Conservation (phyloP, 2,329 filamentous ascomycete species). For the Triangularia verruculosa region DNA sequence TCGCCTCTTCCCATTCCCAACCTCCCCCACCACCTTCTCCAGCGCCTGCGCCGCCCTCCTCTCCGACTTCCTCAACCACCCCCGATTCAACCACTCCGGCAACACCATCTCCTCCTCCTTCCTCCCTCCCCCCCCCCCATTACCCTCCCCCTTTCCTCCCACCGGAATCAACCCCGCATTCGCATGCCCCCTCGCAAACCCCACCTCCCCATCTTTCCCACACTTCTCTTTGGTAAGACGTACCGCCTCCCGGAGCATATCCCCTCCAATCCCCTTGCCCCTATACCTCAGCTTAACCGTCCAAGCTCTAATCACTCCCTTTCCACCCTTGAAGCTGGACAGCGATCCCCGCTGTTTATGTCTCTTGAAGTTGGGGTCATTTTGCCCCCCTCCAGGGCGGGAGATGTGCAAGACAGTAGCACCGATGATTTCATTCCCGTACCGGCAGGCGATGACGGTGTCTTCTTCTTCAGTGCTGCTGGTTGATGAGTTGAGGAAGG, state of each 20-base stretch:
- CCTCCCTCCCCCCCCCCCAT: constrained; percentile 74
- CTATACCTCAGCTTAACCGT: constrained; percentile 70
- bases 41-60: constrained; percentile 53
- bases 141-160: constrained; percentile 54
- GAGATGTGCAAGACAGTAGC: constrained; percentile 67
- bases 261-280: constrained; percentile 66
- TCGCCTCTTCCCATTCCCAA: constrained; percentile 50
- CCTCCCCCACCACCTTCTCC: constrained; percentile 48
- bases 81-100: constrained; percentile 59
- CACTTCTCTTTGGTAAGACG: constrained; percentile 64
- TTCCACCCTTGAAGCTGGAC: constrained; percentile 51
- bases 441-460: constrained; percentile 63
- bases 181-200: constrained; percentile 75
- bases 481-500: not conserved
- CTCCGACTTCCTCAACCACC: constrained; percentile 56
- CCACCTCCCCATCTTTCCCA: constrained; percentile 57
- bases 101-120: constrained; percentile 68
- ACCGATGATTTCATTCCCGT: constrained; percentile 67
- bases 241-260: constrained; percentile 71
- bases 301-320: constrained; percentile 77
- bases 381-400: constrained; percentile 28
- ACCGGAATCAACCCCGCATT: constrained; percentile 56
- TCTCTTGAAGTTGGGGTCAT: constrained; percentile 7
- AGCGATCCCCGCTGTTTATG: constrained; percentile 25
- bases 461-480: constrained; percentile 44